phyloP scores from a whole-genome alignment of 257 asterid genomes.

The Solanum gandarillasii region DNA sequence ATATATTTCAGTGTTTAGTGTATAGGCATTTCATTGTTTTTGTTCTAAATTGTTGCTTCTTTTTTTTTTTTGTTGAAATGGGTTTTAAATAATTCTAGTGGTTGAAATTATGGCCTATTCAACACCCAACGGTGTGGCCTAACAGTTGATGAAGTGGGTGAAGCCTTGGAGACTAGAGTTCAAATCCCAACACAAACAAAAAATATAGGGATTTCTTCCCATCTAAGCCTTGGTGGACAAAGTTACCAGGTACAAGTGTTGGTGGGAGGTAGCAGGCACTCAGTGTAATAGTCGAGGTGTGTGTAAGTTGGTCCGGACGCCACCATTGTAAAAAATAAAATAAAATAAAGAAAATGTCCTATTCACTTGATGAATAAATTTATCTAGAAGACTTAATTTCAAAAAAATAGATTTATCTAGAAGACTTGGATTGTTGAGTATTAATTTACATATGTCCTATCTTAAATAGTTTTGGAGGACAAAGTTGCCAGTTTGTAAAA shows the following conservation, averaged over 20 bases:
- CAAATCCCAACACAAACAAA: neutral
- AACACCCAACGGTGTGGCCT: neutral
- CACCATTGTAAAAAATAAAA: neutral
- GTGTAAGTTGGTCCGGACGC: neutral
- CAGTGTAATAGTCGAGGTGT: neutral
- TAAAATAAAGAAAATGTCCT: neutral
- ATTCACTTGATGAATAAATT: neutral
- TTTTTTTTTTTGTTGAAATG: neutral
- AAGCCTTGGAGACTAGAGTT: neutral
- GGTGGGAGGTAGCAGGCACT: neutral
- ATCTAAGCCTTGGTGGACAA: neutral
- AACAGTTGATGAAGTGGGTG: neutral
- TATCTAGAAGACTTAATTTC: too few species aligned
- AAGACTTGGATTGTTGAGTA: neutral
- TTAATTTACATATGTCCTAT: neutral
- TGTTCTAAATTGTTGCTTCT: neutral
- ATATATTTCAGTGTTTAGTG: neutral
- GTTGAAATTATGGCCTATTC: neutral
- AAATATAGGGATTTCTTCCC: neutral
- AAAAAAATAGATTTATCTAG: neutral
- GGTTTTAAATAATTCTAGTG: neutral
- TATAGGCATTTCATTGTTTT: neutral
- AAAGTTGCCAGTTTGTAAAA: neutral
- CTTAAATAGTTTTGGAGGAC: neutral
- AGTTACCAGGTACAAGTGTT: neutral